Conservation (phyloP, 1,284 basidiomycete genomes). For the Ganoderma lucidum region DNA sequence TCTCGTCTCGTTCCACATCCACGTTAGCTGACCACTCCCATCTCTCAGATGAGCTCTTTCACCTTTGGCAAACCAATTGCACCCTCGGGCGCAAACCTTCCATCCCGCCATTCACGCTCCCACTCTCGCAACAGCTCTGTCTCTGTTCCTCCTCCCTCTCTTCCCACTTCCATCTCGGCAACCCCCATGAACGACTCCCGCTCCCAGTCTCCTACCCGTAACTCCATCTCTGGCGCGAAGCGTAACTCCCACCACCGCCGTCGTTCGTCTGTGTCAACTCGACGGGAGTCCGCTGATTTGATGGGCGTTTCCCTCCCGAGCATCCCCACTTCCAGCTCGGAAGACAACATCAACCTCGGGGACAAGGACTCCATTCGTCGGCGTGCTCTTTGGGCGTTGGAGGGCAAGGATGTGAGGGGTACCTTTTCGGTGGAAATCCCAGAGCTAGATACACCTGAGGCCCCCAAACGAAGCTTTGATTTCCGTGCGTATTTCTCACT, state of each 20-base stretch:
- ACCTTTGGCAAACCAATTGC: conserved; percentile 42
- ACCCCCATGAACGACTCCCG: conserved; percentile 48
- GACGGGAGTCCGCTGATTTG: conserved; percentile 82
- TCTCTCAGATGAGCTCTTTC: conserved; percentile 68
- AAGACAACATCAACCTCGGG: conserved; percentile 71
- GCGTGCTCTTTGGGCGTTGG: conserved; percentile 79
- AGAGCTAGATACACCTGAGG: conserved; percentile 66
- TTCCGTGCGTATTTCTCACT: conserved; percentile 58
- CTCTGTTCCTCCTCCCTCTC: conserved; percentile 43
- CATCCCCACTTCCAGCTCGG: conserved; percentile 59
- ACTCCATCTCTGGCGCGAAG: conserved; percentile 52
- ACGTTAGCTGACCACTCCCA: not conserved
- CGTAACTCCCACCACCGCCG: conserved; percentile 82
- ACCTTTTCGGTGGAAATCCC: conserved; percentile 81
- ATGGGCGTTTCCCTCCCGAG: conserved; percentile 80
- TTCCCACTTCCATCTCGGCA: conserved; percentile 45
- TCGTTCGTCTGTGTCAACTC: conserved; percentile 85
- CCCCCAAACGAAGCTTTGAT: conserved; percentile 64
- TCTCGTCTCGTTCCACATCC: not conserved
- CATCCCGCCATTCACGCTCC: conserved; percentile 65
- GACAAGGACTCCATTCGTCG: conserved; percentile 82
- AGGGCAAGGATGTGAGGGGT: conserved; percentile 72
- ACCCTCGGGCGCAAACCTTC: conserved; percentile 42
- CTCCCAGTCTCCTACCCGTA: conserved; percentile 40
- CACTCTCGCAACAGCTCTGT: conserved; percentile 72